phyloP scores from a whole-genome alignment of 192 early-diverging fungal species.

The Rhizophagus clarus region DNA sequence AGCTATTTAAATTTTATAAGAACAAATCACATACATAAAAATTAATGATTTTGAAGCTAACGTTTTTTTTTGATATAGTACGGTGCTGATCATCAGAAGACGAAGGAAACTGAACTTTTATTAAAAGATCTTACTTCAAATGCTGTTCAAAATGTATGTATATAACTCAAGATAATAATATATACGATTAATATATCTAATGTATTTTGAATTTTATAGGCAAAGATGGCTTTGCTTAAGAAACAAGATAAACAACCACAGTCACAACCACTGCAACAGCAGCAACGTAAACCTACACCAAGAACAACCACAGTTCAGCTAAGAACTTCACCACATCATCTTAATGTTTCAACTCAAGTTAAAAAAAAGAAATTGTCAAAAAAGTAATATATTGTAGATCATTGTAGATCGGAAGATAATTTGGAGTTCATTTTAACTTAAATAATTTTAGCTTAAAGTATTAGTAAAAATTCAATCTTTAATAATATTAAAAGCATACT shows the following conservation, averaged over 20 bases:
- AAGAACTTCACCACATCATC: conserved; percentile 2
- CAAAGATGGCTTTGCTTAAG: conserved; percentile 23
- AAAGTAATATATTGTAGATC: conserved; percentile 34
- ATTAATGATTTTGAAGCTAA: background rate
- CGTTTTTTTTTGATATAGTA: conserved; percentile 40
- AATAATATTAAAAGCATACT: too few relatives aligned
- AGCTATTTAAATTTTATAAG: background rate
- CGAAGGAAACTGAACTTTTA: conserved; percentile 69
- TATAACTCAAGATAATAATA: background rate
- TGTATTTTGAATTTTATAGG: background rate
- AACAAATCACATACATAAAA: background rate
- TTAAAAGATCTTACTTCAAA: conserved; percentile 68
- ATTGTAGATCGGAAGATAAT: too few relatives aligned
- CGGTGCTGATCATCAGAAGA: conserved; percentile 72
- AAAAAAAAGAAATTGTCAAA: conserved; percentile 41
- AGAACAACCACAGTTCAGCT: conserved; percentile 12
- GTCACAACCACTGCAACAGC: background rate
- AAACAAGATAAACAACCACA: conserved; percentile 9
- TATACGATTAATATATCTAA: too few relatives aligned
- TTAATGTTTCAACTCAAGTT: conserved; percentile 26
- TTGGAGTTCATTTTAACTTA: too few relatives aligned
- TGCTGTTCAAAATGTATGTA: conserved; percentile 56
- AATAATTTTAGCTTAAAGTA: too few relatives aligned
- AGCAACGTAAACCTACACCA: background rate
- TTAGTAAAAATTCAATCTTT: too few relatives aligned